These are phyloP conservation scores for Psilocybe mexicana DNA, from an alignment of 1,284 basidiomycete species.

Conservation along the genomic window DNA sequence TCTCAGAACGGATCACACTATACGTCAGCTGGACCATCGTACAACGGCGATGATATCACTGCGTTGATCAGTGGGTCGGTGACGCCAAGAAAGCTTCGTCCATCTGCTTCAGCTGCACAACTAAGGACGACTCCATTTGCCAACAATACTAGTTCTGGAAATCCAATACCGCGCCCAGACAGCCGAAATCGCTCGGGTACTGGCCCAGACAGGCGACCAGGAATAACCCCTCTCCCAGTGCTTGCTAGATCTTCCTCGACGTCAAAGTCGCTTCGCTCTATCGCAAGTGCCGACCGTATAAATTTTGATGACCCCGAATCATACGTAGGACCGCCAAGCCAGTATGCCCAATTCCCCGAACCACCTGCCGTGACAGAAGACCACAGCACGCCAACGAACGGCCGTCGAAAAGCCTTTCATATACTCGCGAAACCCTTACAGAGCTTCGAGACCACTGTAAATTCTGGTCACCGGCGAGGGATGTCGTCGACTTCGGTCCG, in stretches of 20 bases:
- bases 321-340: constrained; percentile 63
- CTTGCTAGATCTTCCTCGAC: constrained; percentile 53
- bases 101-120: constrained; percentile 77
- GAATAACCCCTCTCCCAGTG: constrained; percentile 40
- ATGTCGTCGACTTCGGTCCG: constrained; percentile 62
- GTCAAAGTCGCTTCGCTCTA: constrained; percentile 46
- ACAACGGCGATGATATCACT: constrained; percentile 54
- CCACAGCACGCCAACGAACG: constrained; percentile 47
- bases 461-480: constrained; percentile 57
- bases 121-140: constrained; percentile 50
- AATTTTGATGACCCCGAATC: constrained; percentile 46
- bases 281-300: constrained; percentile 36
- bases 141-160: constrained; percentile 34
- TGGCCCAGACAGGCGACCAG: constrained; percentile 47
- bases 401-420: constrained; percentile 67
- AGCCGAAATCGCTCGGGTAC: constrained; percentile 67
- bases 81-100: constrained; percentile 62
- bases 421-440: constrained; percentile 58
- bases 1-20: constrained; percentile 56
- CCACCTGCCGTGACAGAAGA: constrained; percentile 49
- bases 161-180: constrained; percentile 42
- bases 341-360: constrained; percentile 71
- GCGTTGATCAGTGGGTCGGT: constrained; percentile 55
- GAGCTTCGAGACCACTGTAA: constrained; percentile 41
- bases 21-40: constrained; percentile 48